Evolutionary conservation across 441 rosid species (phyloP).

Genomic region (Erodium chrysanthum): DNA sequence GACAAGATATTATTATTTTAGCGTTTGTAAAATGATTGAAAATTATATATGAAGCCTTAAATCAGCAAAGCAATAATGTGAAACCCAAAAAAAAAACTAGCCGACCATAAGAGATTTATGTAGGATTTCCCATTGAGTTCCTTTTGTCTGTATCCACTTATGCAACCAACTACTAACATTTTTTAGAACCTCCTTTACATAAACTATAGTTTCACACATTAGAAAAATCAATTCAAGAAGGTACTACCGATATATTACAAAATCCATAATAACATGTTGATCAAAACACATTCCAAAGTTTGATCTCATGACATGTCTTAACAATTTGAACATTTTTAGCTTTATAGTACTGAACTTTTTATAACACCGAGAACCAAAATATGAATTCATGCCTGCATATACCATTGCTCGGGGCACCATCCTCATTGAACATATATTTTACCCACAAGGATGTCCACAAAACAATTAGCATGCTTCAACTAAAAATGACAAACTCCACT

Average conservation of each 20-base stretch:
- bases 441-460: neutral
- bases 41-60: neutral
- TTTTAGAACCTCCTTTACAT: neutral
- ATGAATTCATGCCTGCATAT: neutral
- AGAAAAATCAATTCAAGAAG: neutral
- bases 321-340: neutral
- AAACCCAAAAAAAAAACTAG: neutral
- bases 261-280: neutral
- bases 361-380: neutral
- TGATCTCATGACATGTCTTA: neutral
- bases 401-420: neutral
- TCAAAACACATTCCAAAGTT: neutral
- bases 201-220: neutral
- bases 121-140: neutral
- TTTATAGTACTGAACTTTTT: neutral
- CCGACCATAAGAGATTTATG: neutral
- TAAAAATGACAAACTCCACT: neutral
- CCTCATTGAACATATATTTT: neutral
- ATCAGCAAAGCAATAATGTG: neutral
- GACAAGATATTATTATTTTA: constrained; percentile 2
- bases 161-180: neutral
- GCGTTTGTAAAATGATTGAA: neutral
- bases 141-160: neutral
- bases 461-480: neutral
- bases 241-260: neutral